Evolutionary conservation across 306 rosid genomes (phyloP), one percentile per base, ranked within the genome.

Genomic region (Sphenostylis stenocarpa): DNA sequence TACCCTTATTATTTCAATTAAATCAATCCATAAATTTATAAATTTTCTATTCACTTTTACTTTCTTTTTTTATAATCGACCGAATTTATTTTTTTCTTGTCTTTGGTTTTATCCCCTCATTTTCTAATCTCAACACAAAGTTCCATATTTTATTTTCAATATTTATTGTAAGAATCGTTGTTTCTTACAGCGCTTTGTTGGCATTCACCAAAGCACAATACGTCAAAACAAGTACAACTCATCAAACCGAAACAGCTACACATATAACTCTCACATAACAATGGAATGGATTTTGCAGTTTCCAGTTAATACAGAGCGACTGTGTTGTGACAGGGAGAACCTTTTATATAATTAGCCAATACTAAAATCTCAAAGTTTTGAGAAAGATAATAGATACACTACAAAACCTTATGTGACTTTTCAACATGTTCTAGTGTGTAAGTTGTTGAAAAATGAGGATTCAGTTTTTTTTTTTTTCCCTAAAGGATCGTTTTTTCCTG

Each of bases 231-330:
- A 31, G 17, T 0, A 51, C 4, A 3, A 19, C 29, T 49, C 28
- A 47, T 6, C 14, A 66, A 52, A 53, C n/a, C 76, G 3, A 64
- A 64, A 5, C 29, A 51, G 21, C 1, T 38, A 13, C 72, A 17
- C 65, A 17, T 61, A 60, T 70, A 47, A 48, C 34, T 29, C 45
- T 56, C 56, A 12, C 41, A 36, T 65, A 36, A 61, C 77, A 70
- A 61, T 38, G 66, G 70, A 70, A 79, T 61, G 45, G 72, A 78
- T 70, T 5, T 47, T 23, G 15, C 53, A 33, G 31, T 19, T 33
- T 51, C 61, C 63, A 34, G n/a, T 33, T 17, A 19, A 17, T 0
- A 31, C 29, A 70, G 52, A 58, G 70, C 44, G 53, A 70, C 55
- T 20, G 34, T 34, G 76, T 4, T 57, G 43, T 29, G 36, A 67